Evolutionary conservation across 495 filamentous ascomycete species (phyloP), one percentile per base, ranked within the genome.

Genomic region (Hypoxylon trugodes): DNA sequence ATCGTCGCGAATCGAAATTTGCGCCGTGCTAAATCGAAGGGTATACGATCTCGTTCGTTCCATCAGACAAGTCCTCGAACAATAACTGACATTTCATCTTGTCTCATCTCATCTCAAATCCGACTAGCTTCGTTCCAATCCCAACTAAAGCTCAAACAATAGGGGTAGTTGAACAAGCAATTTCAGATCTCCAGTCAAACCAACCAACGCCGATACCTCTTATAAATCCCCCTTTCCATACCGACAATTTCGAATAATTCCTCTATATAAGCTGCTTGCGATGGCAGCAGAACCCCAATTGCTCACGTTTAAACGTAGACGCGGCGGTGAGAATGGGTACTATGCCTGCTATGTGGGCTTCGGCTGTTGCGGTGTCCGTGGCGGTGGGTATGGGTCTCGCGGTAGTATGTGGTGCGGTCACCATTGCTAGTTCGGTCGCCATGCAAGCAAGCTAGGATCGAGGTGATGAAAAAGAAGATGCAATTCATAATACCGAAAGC

Each of bases 401-500:
- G 69, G 13, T 74, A 71, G 52, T 73, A 72, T 9, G 70, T 61
- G 66, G 72, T 36, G 70, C 75, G 19, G 72, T 83, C 74, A 76
- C 80, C 64, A 71, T 75, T 13, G 76, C 78, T 47, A 12, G 54
- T 12, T 48, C 64, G 69, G 9, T 74, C 76, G 18, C 80, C 77
- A 52, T 89, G 82, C 47, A 90, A 74, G 35, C 86, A 77, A 3
- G 89, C 87, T 15, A 89, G 64, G 7, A 89, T 69, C 22, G 78
- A 79, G 0, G 92, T 94, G 69, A 91, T 76, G 69, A 88, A 85
- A 74, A 96, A 97, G 75, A 94, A 91, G 25, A 96, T 76, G 48
- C 77, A 77, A 67, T 95, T 91, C 86, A 96, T 94, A 68, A 97
- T 96, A 1, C 85, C 93, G 57, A 97, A 83, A 2, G 91, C 93